phyloP scores from a whole-genome alignment of 257 asterid species.

The Parsonsia alboflavescens region DNA sequence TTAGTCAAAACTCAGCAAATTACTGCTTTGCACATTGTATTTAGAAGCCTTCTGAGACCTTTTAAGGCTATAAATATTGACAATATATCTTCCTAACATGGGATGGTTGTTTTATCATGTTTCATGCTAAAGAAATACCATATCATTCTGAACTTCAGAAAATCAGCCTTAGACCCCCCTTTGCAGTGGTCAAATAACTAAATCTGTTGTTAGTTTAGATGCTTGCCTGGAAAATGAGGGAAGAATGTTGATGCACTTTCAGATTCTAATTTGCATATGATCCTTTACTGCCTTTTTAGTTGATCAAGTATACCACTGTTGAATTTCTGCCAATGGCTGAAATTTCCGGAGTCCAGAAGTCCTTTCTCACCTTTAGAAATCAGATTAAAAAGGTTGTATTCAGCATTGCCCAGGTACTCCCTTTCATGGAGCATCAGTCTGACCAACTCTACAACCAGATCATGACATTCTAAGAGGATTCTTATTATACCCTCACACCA shows the following conservation, averaged over 20 bases:
- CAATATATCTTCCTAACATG: background rate
- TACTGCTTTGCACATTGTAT: background rate
- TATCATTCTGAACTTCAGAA: too few relatives aligned
- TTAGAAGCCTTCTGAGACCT: background rate
- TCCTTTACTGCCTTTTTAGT: background rate
- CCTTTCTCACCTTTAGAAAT: background rate
- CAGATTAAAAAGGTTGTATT: background rate
- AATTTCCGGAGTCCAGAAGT: background rate
- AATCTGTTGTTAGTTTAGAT: too few relatives aligned
- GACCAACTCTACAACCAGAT: background rate
- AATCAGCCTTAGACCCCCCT: too few relatives aligned
- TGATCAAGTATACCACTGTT: background rate
- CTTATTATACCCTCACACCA: background rate
- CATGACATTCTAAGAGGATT: background rate
- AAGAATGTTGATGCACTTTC: background rate
- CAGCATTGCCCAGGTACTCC: background rate
- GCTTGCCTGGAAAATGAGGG: background rate
- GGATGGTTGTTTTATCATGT: background rate
- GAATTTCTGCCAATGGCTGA: background rate
- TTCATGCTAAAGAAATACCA: background rate
- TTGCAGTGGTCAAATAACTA: too few relatives aligned
- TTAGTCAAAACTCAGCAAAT: background rate
- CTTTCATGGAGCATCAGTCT: constrained; percentile 1
- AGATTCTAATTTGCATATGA: background rate
- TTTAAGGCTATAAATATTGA: background rate